Evolutionary conservation across 495 filamentous ascomycete genomes (phyloP), one percentile per base, ranked within the genome.

Genomic region (Xylaria acuta): DNA sequence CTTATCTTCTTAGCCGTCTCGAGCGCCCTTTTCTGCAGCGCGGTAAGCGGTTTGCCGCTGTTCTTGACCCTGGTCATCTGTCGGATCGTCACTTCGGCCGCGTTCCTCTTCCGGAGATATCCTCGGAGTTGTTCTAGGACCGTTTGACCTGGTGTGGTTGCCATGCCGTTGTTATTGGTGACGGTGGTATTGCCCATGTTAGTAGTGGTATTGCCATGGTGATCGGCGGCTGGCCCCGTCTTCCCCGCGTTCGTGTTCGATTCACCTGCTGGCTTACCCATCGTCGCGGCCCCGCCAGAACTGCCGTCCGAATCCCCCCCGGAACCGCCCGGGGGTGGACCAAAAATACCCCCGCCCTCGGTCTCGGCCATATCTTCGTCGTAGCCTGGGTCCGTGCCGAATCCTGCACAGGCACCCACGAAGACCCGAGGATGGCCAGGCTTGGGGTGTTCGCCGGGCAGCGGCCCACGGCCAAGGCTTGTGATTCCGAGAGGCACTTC

Each of bases 401-500:
- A 67, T 5, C 9, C 27, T 59, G 20, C 16, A 0, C 49, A 22
- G n/a, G n/a, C 73, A n/a, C 77, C 75, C 6, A 77, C 54, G 54
- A 79, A 32, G 9, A 79, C 64, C 11, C 59, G 75, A 18, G 73
- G 47, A 12, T 75, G 43, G 1, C 25, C 22, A 25, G 74, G 70
- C 0, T 1, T 0, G 8, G 75, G 67, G 25, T 67, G 70, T 5
- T 73, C 62, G 38, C 75, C 72, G 16, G 74, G 77, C 68, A 77
- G 20, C 5, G 62, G 65, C 9, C 72, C 75, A 7, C 58, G 49
- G 5, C 49, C 36, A 2, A 69, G 5, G 7, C 53, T 73, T 27
- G 3, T 54, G 53, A 77, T 68, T 18, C 64, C 43, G n/a, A 64
- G 70, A 47, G 77, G 77, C 22, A 79, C 60, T 0, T 71, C 27